Evolutionary conservation across 116 monocot species (phyloP), one percentile per base, ranked within the genome.

Genomic region (Zostera marina): DNA sequence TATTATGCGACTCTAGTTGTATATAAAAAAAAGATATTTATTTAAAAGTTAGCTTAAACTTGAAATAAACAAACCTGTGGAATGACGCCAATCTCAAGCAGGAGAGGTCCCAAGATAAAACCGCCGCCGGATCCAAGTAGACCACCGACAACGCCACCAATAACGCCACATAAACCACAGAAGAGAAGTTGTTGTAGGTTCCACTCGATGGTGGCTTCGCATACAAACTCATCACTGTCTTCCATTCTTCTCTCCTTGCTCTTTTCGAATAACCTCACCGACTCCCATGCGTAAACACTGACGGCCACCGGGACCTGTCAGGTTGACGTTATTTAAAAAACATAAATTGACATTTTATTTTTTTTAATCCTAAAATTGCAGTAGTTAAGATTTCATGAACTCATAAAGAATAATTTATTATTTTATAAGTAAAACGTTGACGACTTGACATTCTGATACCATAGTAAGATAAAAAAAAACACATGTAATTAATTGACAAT

Each of bases 91-190:
- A 99, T 74, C 63, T 99, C 99, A 11, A 99, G 99, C 0, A 99
- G 77, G 19, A 99, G 78, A 16, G 99, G 99, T 9, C 91, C 99
- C 11, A 99, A 79, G 41, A 99, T 79, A 71, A 99, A 99, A 24
- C 99, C 99, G 25, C 99, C 99, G 9, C 99, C 99, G 14, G 99
- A 99, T 48, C 91, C 99, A 12, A 99, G 79, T 20, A 99, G 87
- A 5, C 99, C 99, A 7, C 99, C 87, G 3, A 91, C 91, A 1
- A 84, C 84, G 6, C 99, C 99, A 12, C 99, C 99, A 2, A 99
- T 54, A 1, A 99, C 63, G 22, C 99, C 90, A 38, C 87, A 81
- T 9, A 84, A 55, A 22, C 81, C 82, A 53, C 99, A 99, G 66
- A 99, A 77, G 40, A 87, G 11, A 8, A 99, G 69, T 63, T 99